These are phyloP conservation scores for Carnegiea gigantea DNA, from an alignment of 179 eudicot genomes.

Conservation along the genomic window DNA sequence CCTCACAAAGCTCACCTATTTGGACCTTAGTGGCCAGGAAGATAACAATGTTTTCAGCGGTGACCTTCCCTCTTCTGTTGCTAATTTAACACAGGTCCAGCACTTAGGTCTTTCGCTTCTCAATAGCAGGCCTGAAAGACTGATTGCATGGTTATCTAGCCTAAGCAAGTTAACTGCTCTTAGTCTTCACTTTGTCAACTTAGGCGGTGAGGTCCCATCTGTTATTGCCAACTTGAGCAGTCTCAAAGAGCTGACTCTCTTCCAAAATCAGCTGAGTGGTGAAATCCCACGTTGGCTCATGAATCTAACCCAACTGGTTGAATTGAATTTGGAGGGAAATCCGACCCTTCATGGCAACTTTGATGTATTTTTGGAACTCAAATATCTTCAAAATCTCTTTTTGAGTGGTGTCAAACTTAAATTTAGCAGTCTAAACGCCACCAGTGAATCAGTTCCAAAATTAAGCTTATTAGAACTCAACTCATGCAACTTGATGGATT, in stretches of 20 bases:
- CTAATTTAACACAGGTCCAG: constrained; percentile 21
- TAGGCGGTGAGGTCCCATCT: constrained; percentile 20
- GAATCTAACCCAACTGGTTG: constrained; percentile 24
- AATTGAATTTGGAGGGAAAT: constrained; percentile 13
- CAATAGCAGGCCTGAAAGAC: constrained; percentile 2
- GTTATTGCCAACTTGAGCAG: constrained; percentile 27
- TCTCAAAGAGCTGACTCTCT: constrained; percentile 3
- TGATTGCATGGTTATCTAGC: constrained; percentile 20
- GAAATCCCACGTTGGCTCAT: constrained; percentile 24
- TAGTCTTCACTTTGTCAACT: not conserved
- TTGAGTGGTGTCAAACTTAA: constrained; percentile 14
- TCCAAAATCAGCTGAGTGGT: constrained; percentile 12
- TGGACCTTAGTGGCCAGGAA: not conserved
- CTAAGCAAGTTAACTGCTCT: constrained; percentile 15
- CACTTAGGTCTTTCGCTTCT: constrained; percentile 18
- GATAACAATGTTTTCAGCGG: constrained; percentile 16
- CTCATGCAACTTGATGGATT: constrained; percentile 29
- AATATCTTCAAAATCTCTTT: constrained; percentile 4
- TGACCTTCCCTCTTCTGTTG: constrained; percentile 22
- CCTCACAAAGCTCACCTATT: constrained; percentile 16
- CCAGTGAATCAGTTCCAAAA: constrained; percentile 9
- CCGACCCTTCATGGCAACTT: constrained; percentile 13
- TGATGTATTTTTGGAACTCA: constrained; percentile 3
- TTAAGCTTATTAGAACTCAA: not conserved
- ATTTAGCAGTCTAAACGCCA: not conserved